Percentiles rank a stretch among this genome's conserved stretches.
Evolutionary conservation across 73 alveolate genomes (phyloP).

Genomic region (Paramecium caudatum): DNA sequence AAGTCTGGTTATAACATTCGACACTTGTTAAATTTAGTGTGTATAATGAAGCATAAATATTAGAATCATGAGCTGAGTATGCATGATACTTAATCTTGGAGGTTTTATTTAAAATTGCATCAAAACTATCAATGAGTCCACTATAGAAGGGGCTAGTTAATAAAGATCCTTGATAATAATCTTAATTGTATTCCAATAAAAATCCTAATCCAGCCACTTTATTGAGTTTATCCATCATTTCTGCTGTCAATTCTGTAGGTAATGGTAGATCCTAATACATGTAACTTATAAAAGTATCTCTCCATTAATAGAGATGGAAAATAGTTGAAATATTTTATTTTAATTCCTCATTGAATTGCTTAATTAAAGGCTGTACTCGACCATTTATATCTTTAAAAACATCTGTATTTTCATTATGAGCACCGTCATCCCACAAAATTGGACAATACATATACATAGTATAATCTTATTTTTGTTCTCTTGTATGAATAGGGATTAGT

Average conservation of each 20-base stretch:
- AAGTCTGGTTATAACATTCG: slow-evolving; percentile 12
- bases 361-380: neutral
- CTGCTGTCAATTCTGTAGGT: neutral
- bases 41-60: slow-evolving; percentile 8
- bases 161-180: neutral
- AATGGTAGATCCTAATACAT: neutral
- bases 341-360: slow-evolving; percentile 13
- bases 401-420: slow-evolving; percentile 3
- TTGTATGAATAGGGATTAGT: slow-evolving; percentile 27
- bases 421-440: neutral
- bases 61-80: slow-evolving; percentile 72
- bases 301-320: slow-evolving; percentile 3
- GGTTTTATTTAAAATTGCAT: neutral
- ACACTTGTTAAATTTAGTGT: slow-evolving; percentile 55
- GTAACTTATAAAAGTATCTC: slow-evolving; percentile 21
- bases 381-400: slow-evolving; percentile 4
- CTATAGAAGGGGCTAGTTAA: slow-evolving; percentile 9
- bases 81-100: slow-evolving; percentile 16
- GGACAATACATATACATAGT: slow-evolving; percentile 41
- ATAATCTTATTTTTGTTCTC: slow-evolving; percentile 11
- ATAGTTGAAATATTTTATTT: neutral
- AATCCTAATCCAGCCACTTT: slow-evolving; percentile 38
- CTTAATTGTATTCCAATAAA: neutral
- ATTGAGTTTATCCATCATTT: slow-evolving; percentile 8
- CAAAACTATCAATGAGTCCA: neutral